phyloP scores from a whole-genome alignment of 371 early-diverging fungal species.

The Batkoa obscura region DNA sequence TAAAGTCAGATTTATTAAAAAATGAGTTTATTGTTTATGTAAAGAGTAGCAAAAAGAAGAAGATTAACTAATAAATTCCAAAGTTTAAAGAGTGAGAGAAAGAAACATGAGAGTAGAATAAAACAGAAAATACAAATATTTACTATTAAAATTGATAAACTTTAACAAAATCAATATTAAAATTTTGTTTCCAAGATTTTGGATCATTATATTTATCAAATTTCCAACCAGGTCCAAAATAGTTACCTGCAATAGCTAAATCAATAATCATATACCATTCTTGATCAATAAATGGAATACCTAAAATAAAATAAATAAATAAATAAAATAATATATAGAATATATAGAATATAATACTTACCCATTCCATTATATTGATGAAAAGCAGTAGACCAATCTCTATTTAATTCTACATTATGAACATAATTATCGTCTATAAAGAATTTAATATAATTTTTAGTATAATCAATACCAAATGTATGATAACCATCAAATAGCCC shows the following conservation, averaged over 20 bases:
- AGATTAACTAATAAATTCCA: too few species aligned
- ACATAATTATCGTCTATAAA: not conserved
- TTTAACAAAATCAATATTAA: not conserved
- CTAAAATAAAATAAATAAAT: not conserved
- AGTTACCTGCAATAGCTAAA: slow-evolving; percentile 2
- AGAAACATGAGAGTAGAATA: too few species aligned
- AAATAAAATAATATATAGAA: too few species aligned
- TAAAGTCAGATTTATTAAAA: too few species aligned
- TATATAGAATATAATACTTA: too few species aligned
- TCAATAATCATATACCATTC: not conserved
- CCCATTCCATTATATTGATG: too few species aligned
- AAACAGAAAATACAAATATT: too few species aligned
- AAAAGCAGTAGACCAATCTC: not conserved
- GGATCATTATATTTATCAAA: not conserved
- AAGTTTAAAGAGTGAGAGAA: too few species aligned
- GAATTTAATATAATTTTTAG: not conserved
- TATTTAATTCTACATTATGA: not conserved
- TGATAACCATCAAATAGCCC: not conserved
- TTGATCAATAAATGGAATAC: not conserved
- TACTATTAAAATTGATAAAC: not conserved
- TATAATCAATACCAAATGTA: not conserved
- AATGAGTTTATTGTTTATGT: too few species aligned
- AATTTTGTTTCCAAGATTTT: not conserved
- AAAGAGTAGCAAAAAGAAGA: too few species aligned
- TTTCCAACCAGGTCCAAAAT: slow-evolving; percentile 1